A percentile compares a stretch with the other conserved stretches of the same genome.
phyloP scores from a whole-genome alignment of 345 rosid genomes.

The Odontarrhena argentea region DNA sequence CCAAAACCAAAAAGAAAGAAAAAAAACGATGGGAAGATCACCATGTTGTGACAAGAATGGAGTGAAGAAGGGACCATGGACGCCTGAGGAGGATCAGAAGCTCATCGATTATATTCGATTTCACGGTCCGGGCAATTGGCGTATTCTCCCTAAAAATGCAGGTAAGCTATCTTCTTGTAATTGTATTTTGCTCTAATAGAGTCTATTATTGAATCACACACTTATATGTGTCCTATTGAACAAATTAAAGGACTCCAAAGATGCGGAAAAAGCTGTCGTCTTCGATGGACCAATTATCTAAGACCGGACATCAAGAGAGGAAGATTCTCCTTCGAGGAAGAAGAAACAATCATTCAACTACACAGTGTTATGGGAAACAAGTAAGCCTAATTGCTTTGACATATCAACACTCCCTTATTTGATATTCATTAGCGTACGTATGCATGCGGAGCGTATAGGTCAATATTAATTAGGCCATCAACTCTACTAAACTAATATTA shows the following conservation, averaged over 20 bases:
- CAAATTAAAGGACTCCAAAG: slow-evolving; percentile 70
- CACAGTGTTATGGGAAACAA: slow-evolving; percentile 89
- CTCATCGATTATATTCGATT: slow-evolving; percentile 58
- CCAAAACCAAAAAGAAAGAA: neutral
- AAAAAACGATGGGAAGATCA: slow-evolving; percentile 64
- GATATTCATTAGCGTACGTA: neutral
- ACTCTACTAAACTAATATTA: slow-evolving; percentile 33
- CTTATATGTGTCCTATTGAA: slow-evolving; percentile 8
- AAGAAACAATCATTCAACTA: slow-evolving; percentile 86
- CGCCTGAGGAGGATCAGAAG: slow-evolving; percentile 72
- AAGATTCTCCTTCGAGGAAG: slow-evolving; percentile 91
- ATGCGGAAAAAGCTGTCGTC: slow-evolving; percentile 98
- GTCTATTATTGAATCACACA: slow-evolving; percentile 10
- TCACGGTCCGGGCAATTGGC: slow-evolving; percentile 80
- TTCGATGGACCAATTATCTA: slow-evolving; percentile 95
- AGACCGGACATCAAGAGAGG: slow-evolving; percentile 97
- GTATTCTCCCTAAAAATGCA: slow-evolving; percentile 72
- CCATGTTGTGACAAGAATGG: slow-evolving; percentile 86
- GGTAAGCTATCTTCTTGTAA: slow-evolving; percentile 44
- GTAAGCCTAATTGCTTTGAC: slow-evolving; percentile 41
- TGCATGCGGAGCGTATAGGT: slow-evolving; percentile 31
- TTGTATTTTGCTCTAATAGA: neutral
- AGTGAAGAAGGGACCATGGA: slow-evolving; percentile 89
- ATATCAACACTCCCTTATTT: slow-evolving; percentile 9
- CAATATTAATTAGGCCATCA: slow-evolving; percentile 41